A percentile compares a stretch with the other conserved stretches of the same genome.
These are phyloP conservation scores for Suhomyces kilbournensis DNA, from an alignment of 805 yeast species.

Conservation along the genomic window DNA sequence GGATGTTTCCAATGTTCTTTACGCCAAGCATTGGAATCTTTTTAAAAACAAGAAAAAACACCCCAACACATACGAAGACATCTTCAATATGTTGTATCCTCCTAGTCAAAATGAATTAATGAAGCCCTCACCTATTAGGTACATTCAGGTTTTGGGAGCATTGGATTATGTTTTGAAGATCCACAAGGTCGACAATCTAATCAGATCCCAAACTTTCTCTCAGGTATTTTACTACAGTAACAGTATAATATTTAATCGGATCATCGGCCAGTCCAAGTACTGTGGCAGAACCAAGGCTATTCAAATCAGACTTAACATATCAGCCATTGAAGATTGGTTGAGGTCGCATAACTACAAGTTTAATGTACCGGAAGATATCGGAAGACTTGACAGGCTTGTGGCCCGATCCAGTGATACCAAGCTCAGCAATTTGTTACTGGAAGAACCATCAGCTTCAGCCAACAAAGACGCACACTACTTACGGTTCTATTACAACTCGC, in stretches of 20 bases:
- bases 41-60: conserved; percentile 44
- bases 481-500: conserved; percentile 59
- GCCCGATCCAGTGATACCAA: conserved; percentile 7
- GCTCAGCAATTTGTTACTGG: conserved; percentile 24
- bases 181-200: conserved; percentile 73
- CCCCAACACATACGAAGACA: conserved; percentile 64
- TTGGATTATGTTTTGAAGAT: conserved; percentile 79
- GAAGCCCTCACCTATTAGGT: conserved; percentile 84
- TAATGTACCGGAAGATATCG: conserved; percentile 29
- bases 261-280: conserved; percentile 64
- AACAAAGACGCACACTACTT: conserved; percentile 46
- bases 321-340: conserved; percentile 92
- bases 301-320: conserved; percentile 82
- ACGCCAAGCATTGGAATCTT: conserved; percentile 64
- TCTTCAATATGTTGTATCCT: conserved; percentile 74
- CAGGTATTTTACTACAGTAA: conserved; percentile 79
- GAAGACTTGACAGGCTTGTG: conserved; percentile 24
- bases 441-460: conserved; percentile 17
- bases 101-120: conserved; percentile 77
- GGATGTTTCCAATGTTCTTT: conserved; percentile 71
- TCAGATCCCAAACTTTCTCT: conserved; percentile 75
- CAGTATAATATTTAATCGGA: conserved; percentile 66
- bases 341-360: conserved; percentile 59
- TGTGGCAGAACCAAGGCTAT: conserved; percentile 81
- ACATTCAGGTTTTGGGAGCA: conserved; percentile 86